These are phyloP conservation scores for Chenopodium quinoa DNA, from an alignment of 148 eudicot species.

Conservation along the genomic window DNA sequence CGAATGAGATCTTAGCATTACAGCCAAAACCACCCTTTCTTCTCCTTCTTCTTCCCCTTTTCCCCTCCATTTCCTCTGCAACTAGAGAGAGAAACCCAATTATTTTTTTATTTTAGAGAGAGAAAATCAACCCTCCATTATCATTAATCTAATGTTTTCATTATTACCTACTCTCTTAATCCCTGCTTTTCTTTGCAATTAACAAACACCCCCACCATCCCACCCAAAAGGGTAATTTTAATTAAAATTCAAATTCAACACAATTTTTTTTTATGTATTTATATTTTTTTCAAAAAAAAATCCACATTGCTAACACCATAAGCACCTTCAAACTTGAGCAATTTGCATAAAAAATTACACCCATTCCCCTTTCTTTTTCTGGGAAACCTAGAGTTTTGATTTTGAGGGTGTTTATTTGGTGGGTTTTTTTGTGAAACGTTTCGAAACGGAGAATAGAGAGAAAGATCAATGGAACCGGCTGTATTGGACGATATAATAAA, in stretches of 20 bases:
- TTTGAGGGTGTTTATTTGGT: background rate
- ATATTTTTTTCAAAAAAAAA: background rate
- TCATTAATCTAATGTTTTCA: background rate
- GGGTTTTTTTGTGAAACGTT: constrained; percentile 10
- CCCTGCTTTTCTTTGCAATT: background rate
- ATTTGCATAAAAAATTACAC: background rate
- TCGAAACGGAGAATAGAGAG: constrained; percentile 23
- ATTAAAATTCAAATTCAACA: background rate
- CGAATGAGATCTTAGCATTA: constrained; percentile 16
- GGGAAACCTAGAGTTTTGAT: constrained; percentile 7
- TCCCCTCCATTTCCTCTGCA: constrained; percentile 20
- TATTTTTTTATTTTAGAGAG: background rate
- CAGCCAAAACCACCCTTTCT: constrained; percentile 3
- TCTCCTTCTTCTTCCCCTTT: background rate
- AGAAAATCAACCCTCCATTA: background rate
- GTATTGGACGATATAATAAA: constrained; percentile 63
- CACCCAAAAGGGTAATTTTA: background rate
- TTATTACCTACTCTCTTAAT: background rate
- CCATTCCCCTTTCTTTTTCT: background rate
- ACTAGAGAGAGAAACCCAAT: background rate
- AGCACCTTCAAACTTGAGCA: constrained; percentile 12
- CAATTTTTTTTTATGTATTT: background rate
- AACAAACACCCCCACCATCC: constrained; percentile 14
- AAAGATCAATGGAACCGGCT: constrained; percentile 44
- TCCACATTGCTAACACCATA: background rate